Evolutionary conservation across 352 stramenopile species (phyloP), one percentile per base, ranked within the genome.

Genomic region (Globisporangium parvum): DNA sequence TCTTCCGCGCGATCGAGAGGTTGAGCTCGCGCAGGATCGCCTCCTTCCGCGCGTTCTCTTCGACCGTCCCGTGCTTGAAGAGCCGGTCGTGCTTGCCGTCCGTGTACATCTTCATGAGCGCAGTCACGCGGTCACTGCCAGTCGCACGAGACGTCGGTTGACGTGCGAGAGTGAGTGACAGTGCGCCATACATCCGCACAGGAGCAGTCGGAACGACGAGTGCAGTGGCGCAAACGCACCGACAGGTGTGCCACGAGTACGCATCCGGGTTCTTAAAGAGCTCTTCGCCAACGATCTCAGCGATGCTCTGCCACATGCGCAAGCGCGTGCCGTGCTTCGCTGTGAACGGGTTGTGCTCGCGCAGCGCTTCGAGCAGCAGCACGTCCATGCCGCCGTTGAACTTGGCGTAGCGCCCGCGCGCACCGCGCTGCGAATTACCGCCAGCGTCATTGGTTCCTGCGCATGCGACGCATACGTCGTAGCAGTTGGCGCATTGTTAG

Each of bases 221-320:
- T n/a, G n/a, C 31, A 59, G 39, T 12, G 4, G 31, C 18, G 2
- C 6, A 23, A 6, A 67, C 78, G 33, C 50, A 93, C 80, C 80
- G 73, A 55, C 83, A 93, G 20, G 82, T 91, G 62, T 93, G 80
- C 80, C 83, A 93, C 28, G 78, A 88, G 63, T 79, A 91, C n/a
- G 77, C 76, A 17, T 67, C 62, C 2, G 71, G 66, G 66, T 91
- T 88, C 62, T 91, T 79, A 41, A 79, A 81, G 28, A 87, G 56
- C 51, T 70, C 67, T 33, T 80, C 65, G 35, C 80, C 78, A 12
- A 93, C 67, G 18, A 69, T 70, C 57, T 84, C 69, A 2, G 83
- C 83, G 24, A 93, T 66, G 47, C 75, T 72, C 48, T 90, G 74
- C 83, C 83, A 93, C 75, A 88, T 87, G 26, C 88, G 75, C 47